Evolutionary conservation across 2,329 filamentous ascomycete species (phyloP), one percentile per base, ranked within the genome.

Genomic region (Colletotrichum theobromicola): DNA sequence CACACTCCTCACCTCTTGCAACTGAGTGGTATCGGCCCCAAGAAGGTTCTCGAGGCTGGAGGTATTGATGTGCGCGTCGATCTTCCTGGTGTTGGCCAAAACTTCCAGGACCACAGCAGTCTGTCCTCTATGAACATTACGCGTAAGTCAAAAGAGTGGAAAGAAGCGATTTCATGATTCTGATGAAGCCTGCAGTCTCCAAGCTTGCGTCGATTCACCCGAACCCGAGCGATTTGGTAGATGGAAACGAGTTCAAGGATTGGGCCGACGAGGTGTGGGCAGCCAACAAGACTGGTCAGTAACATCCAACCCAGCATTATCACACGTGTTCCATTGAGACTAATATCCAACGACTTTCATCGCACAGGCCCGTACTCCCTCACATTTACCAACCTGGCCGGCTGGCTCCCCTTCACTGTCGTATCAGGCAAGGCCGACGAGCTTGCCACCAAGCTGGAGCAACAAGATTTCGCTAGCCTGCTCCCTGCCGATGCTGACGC

Each of bases 21-120:
- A 75, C 80, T 85, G 5, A 87, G 85, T 61, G 86, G 87, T 18
- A 83, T 89, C 24, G 87, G 87, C 0, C 80, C 82, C 9, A 79
- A 79, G 13, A 78, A 79, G 1, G 77, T 84, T 5, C 78, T 89
- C 4, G 69, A 79, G 15, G 72, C 78, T 3, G 80, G 83, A 4
- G 81, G 80, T 0, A 85, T 89, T 34, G 75, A 80, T 1, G 77
- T 85, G 0, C 73, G 85, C 2, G 80, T 84, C 42, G 82, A 88
- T 72, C 79, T 86, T 4, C 85, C 87, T 2, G 84, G 82, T 4
- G 88, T 89, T 7, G 88, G 87, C 16, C 80, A 83, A 50, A 85
- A 85, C 76, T 80, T 84, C 58, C 83, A 85, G 72, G 84, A 86
- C 70, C 84, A 85, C 75, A 71, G 75, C 55, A 89, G 78, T 50